phyloP scores from a whole-genome alignment of 768 basidiomycete genomes.

The Auriscalpium orientale region DNA sequence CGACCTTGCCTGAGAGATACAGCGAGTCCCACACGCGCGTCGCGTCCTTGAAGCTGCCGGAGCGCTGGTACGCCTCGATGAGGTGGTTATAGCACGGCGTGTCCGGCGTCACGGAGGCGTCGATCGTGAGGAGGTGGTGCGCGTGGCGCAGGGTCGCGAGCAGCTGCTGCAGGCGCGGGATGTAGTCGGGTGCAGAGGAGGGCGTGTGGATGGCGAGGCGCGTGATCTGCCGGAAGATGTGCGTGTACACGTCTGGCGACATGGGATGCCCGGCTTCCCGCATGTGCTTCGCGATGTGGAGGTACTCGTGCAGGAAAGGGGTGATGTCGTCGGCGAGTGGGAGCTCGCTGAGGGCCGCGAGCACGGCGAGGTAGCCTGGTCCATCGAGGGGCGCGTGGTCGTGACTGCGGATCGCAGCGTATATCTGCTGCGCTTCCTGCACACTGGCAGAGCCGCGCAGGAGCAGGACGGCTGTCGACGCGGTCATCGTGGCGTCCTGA shows the following conservation, averaged over 20 bases:
- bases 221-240: constrained; percentile 52
- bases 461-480: constrained; percentile 51
- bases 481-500: constrained; percentile 35
- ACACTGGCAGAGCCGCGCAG: constrained; percentile 55
- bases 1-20: constrained; percentile 47
- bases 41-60: constrained; percentile 62
- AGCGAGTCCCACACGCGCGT: constrained; percentile 77
- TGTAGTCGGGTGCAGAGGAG: constrained; percentile 11
- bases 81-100: constrained; percentile 54
- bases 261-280: constrained; percentile 50
- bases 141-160: constrained; percentile 49
- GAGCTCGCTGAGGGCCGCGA: constrained; percentile 55
- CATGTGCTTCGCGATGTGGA: constrained; percentile 79
- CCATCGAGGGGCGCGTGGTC: constrained; percentile 35
- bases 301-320: constrained; percentile 42
- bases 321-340: constrained; percentile 33
- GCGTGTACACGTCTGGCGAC: constrained; percentile 56
- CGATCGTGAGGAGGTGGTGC: constrained; percentile 73
- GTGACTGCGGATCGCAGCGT: constrained; percentile 34
- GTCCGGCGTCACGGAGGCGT: constrained; percentile 70
- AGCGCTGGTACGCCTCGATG: constrained; percentile 85
- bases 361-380: constrained; percentile 54
- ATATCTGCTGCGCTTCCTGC: constrained; percentile 56
- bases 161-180: constrained; percentile 27
- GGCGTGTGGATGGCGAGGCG: constrained; percentile 27